Evolutionary conservation across 2,329 filamentous ascomycete genomes (phyloP).

Genomic region (Rhynchosporium graminicola): DNA sequence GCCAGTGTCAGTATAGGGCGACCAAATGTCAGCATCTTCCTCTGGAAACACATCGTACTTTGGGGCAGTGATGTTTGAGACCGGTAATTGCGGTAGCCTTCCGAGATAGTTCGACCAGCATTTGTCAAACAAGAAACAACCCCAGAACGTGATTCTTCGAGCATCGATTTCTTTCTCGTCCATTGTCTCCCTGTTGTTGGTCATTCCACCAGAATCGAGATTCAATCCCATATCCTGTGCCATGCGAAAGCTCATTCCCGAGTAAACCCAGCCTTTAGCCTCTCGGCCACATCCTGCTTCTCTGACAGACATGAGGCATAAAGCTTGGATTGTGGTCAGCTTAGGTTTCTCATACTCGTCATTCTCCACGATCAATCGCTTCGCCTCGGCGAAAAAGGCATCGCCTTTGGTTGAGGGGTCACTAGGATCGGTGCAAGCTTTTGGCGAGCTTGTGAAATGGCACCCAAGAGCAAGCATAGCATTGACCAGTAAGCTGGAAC

Average conservation of each 20-base stretch:
- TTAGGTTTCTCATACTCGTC: slow-evolving; percentile 91
- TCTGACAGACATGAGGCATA: slow-evolving; percentile 93
- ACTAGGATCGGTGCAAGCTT: slow-evolving; percentile 68
- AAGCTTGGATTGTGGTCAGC: slow-evolving; percentile 86
- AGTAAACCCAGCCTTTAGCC: slow-evolving; percentile 97
- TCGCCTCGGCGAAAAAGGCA: slow-evolving; percentile 94
- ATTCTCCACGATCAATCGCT: slow-evolving; percentile 83
- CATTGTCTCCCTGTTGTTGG: slow-evolving; percentile 59
- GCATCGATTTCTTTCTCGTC: slow-evolving; percentile 87
- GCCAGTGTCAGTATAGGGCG: slow-evolving; percentile 83
- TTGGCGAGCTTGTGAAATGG: slow-evolving; percentile 80
- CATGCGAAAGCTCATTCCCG: slow-evolving; percentile 98
- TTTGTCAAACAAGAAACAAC: slow-evolving; percentile 97
- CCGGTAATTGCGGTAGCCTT: slow-evolving; percentile 82
- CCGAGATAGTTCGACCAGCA: slow-evolving; percentile 98
- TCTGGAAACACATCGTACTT: slow-evolving; percentile 89
- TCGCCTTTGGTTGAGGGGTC: slow-evolving; percentile 88
- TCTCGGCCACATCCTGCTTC: slow-evolving; percentile 94
- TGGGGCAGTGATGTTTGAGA: slow-evolving; percentile 76
- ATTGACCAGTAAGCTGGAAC: slow-evolving; percentile 87
- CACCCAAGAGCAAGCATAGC: slow-evolving; percentile 91
- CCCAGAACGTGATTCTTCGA: slow-evolving; percentile 91
- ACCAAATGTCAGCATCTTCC: slow-evolving; percentile 86
- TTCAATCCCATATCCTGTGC: slow-evolving; percentile 92
- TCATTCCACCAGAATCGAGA: slow-evolving; percentile 71